Evolutionary conservation across 148 eudicot genomes (phyloP), one percentile per base, ranked within the genome.

Genomic region (Spergularia bocconei): DNA sequence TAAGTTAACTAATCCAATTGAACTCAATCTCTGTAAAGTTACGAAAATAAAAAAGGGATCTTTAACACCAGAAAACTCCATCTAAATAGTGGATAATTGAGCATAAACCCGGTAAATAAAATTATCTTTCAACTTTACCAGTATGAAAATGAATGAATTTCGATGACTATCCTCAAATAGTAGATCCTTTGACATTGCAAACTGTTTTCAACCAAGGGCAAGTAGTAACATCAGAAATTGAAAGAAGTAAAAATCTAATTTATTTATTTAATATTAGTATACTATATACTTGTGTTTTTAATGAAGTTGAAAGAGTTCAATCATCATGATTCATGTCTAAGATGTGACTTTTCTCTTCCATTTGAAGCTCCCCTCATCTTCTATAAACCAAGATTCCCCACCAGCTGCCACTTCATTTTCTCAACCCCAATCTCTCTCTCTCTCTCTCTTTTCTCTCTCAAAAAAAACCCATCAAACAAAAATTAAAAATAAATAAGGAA

Each of bases 331-430:
- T 44, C 48, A 44, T 44, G 48, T 44, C 38, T 38, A 50, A 77
- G 78, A 88, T 80, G 83, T 77, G 90, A 85, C 92, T 80, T 84
- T 80, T 79, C 86, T 81, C 71, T 55, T 65, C 87, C 79, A 79
- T 64, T 50, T 74, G 77, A 84, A 77, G 29, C 73, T 76, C 83
- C 82, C 78, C 83, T 66, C 69, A 16, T 51, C 41, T 15, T 54
- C 72, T 83, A 86, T 87, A 87, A 90, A 90, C 88, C 88, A 82
- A 83, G 93, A 89, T 86, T 86, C 91, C 85, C 83, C 72, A 81
- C 82, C 84, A 80, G 53, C 87, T 88, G 83, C 95, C 87, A 86
- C 84, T 81, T 89, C 91, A 81, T 87, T 91, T 83, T 85, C 82
- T 75, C 80, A 77, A 83, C 82, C 75, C 82, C 82, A 75, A 10